Percentiles rank a stretch among this genome's conserved stretches.
These are phyloP conservation scores for Phytophthora litchii DNA, from an alignment of 352 stramenopile genomes.

Conservation along the genomic window DNA sequence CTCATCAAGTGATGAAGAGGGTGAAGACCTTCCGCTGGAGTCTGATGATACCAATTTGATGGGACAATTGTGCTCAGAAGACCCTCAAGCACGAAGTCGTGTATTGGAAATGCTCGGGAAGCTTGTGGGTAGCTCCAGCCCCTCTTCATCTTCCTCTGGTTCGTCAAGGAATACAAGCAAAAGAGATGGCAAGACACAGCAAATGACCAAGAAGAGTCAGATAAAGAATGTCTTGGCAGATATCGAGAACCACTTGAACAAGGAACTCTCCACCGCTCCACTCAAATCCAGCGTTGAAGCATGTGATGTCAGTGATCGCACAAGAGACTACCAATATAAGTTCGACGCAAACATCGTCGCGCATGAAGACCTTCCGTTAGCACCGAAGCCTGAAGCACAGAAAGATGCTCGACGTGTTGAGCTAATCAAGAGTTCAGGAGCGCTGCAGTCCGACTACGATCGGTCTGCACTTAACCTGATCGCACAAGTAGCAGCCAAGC, in stretches of 20 bases:
- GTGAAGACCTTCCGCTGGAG: slow-evolving; percentile 31
- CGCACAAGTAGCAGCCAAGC: slow-evolving; percentile 55
- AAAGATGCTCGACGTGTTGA: slow-evolving; percentile 55
- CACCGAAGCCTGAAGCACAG: slow-evolving; percentile 39
- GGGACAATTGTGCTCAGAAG: slow-evolving; percentile 46
- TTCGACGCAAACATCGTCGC: slow-evolving; percentile 42
- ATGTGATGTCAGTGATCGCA: slow-evolving; percentile 40
- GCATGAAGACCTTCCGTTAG: slow-evolving; percentile 49
- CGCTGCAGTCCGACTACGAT: slow-evolving; percentile 51
- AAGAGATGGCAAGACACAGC: slow-evolving; percentile 6
- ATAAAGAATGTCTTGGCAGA: slow-evolving; percentile 37
- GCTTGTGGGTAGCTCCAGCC: slow-evolving; percentile 37
- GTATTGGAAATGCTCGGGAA: slow-evolving; percentile 54
- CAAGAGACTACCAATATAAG: slow-evolving; percentile 55
- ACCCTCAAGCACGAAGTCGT: slow-evolving; percentile 42
- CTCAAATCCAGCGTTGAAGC: slow-evolving; percentile 23
- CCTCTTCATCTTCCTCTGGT: slow-evolving; percentile 18
- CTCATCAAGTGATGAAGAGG: slow-evolving; percentile 19
- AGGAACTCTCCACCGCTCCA: slow-evolving; percentile 33
- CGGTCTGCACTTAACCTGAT: slow-evolving; percentile 55
- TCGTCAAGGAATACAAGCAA: slow-evolving; percentile 5
- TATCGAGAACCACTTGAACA: slow-evolving; percentile 49
- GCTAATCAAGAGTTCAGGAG: slow-evolving; percentile 51
- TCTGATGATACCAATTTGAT: slow-evolving; percentile 37
- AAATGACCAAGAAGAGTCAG: slow-evolving; percentile 34